Evolutionary conservation across 345 rosid species (phyloP).

Genomic region (Dimocarpus longan): DNA sequence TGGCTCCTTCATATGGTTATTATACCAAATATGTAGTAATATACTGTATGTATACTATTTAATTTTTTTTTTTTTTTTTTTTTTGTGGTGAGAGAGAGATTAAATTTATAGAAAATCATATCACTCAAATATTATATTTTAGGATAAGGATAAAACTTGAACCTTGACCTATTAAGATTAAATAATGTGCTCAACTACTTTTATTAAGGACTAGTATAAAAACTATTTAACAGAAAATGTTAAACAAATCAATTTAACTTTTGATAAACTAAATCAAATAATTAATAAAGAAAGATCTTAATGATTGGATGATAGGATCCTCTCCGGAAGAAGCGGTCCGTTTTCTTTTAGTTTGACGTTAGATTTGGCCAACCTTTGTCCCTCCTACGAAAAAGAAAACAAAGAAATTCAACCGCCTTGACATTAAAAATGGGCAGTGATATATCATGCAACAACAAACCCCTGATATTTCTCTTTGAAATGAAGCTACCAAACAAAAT

Average conservation of each 20-base stretch:
- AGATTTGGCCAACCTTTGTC: constrained; percentile 13
- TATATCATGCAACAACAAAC: background rate
- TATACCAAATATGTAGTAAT: too few species aligned
- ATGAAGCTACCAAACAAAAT: constrained; percentile 13
- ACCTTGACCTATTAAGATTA: too few species aligned
- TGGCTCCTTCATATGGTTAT: too few species aligned
- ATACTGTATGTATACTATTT: too few species aligned
- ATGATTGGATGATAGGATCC: constrained; percentile 19
- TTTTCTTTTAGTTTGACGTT: constrained; percentile 16
- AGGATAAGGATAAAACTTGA: too few species aligned
- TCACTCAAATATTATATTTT: too few species aligned
- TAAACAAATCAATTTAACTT: background rate
- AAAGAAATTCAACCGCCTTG: constrained; percentile 16
- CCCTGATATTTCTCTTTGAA: background rate
- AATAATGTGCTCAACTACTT: too few species aligned
- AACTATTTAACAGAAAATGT: too few species aligned
- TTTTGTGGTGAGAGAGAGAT: too few species aligned
- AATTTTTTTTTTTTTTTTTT: too few species aligned
- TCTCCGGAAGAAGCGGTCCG: constrained; percentile 19
- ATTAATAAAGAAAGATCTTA: background rate
- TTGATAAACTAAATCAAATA: constrained; percentile 5
- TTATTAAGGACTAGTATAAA: too few species aligned
- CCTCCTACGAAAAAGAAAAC: background rate
- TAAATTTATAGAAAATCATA: too few species aligned
- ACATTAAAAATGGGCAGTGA: background rate